Evolutionary conservation across 2,329 filamentous ascomycete species (phyloP).

Genomic region (Aspergillus spinulosporus): DNA sequence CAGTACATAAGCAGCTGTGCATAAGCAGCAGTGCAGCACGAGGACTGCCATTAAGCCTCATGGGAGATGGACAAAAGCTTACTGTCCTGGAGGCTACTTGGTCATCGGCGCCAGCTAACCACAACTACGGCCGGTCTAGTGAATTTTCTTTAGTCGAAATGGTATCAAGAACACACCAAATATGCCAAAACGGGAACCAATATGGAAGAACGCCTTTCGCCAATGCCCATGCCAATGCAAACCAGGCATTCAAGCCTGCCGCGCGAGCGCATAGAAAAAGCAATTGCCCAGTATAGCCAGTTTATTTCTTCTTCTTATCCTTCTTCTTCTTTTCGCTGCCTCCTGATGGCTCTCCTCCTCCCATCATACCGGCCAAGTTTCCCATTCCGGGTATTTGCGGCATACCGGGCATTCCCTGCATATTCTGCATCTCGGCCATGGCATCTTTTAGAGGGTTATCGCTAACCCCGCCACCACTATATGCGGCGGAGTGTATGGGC

Average conservation of each 20-base stretch:
- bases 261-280: conserved; percentile 20
- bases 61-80: neutral
- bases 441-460: conserved; percentile 96
- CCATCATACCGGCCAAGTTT: conserved; percentile 58
- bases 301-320: conserved; percentile 52
- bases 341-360: conserved; percentile 36
- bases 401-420: conserved; percentile 46
- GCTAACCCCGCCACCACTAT: conserved; percentile 88
- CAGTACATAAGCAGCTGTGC: neutral
- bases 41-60: neutral
- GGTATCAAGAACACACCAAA: conserved; percentile 25
- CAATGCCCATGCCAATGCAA: conserved; percentile 42
- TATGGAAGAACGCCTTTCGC: conserved; percentile 36
- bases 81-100: neutral
- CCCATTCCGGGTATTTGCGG: conserved; percentile 49
- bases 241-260: conserved; percentile 24
- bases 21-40: neutral
- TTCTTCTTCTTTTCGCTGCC: conserved; percentile 48
- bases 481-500: conserved; percentile 82
- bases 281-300: neutral
- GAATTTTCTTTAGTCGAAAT: neutral
- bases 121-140: neutral
- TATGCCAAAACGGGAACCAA: conserved; percentile 27
- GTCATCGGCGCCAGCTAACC: neutral
- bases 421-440: conserved; percentile 83